These are phyloP conservation scores for Kregervanrija pseudodelftensis DNA, from an alignment of 805 yeast genomes.

Conservation along the genomic window DNA sequence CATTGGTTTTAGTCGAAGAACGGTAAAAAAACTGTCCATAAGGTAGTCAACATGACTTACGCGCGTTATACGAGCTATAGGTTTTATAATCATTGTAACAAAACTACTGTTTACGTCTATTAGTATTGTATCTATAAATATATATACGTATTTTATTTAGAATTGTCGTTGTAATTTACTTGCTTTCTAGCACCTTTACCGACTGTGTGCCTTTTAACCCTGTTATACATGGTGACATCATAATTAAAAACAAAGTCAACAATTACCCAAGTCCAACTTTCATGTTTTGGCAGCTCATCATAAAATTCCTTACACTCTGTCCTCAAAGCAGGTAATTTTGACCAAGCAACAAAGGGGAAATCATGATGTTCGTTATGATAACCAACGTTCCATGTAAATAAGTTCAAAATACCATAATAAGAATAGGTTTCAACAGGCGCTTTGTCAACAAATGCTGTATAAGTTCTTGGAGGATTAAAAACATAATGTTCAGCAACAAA, in stretches of 20 bases:
- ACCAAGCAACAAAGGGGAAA: constrained; percentile 92
- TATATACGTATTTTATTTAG: constrained; percentile 13
- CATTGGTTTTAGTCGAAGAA: too few relatives aligned
- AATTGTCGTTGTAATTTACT: constrained; percentile 28
- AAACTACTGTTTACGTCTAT: too few relatives aligned
- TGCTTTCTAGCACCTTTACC: constrained; percentile 28
- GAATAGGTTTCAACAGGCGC: constrained; percentile 82
- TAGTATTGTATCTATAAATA: not conserved
- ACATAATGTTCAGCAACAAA: constrained; percentile 93
- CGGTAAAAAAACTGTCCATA: too few relatives aligned
- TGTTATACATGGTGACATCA: constrained; percentile 65
- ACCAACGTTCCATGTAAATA: constrained; percentile 87
- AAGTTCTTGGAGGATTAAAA: constrained; percentile 44
- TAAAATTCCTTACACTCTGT: constrained; percentile 74
- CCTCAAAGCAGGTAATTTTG: constrained; percentile 58
- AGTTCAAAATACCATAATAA: constrained; percentile 75
- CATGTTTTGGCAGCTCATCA: constrained; percentile 67
- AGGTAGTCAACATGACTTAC: too few relatives aligned
- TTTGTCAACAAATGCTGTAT: constrained; percentile 23
- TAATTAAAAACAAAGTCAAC: constrained; percentile 64
- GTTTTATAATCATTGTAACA: too few relatives aligned
- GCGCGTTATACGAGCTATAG: too few relatives aligned
- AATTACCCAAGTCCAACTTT: constrained; percentile 73
- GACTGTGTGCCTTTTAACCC: constrained; percentile 59
- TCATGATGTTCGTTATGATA: constrained; percentile 94